A percentile compares a stretch with the other conserved stretches of the same genome.
phyloP scores from a whole-genome alignment of 345 rosid species.

The Aquilaria malaccensis region DNA sequence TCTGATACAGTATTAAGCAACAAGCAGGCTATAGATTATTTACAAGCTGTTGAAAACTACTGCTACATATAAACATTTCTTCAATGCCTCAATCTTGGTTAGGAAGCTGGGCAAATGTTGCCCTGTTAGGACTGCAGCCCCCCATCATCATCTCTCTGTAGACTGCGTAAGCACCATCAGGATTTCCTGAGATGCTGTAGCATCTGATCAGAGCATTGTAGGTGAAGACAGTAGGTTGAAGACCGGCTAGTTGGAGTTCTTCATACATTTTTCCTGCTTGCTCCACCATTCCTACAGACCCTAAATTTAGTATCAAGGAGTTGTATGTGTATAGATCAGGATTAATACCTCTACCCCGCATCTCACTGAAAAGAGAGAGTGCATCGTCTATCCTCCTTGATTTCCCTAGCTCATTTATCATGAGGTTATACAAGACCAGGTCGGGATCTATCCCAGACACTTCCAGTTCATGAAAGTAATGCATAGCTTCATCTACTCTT shows the following conservation, averaged over 20 bases:
- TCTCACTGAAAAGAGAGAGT: constrained; percentile 54
- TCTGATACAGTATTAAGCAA: no score
- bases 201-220: constrained; percentile 83
- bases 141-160: constrained; percentile 76
- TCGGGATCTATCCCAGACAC: constrained; percentile 59
- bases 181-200: constrained; percentile 58
- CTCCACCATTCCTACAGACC: constrained; percentile 58
- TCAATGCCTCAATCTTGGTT: not conserved
- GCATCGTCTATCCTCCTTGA: constrained; percentile 61
- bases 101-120: constrained; percentile 90
- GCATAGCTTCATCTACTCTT: constrained; percentile 70
- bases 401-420: constrained; percentile 71
- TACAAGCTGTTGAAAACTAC: no score
- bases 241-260: constrained; percentile 54
- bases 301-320: constrained; percentile 63
- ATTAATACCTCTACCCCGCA: constrained; percentile 43
- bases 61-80: no score
- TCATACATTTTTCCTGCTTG: constrained; percentile 55
- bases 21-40: no score
- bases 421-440: constrained; percentile 63
- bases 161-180: constrained; percentile 60
- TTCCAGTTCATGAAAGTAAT: constrained; percentile 59
- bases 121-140: constrained; percentile 75
- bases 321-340: constrained; percentile 89
- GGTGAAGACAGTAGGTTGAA: constrained; percentile 77